Conservation (phyloP, 2,329 filamentous ascomycete genomes). For the Fusarium domesticum region DNA sequence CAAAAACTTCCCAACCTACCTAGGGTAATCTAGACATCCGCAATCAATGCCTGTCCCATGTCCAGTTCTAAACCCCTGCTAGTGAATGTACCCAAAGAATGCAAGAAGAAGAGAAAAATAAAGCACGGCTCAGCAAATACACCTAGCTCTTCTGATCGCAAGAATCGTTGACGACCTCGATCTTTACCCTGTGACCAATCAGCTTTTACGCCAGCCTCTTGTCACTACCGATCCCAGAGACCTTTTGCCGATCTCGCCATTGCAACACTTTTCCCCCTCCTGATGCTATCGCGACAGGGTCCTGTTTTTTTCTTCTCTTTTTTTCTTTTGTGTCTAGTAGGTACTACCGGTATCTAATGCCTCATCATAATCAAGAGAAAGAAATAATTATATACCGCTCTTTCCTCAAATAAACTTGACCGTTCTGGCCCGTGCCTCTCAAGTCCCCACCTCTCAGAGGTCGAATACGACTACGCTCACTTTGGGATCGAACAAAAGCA, state of each 20-base stretch:
- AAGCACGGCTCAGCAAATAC: slow-evolving; percentile 5
- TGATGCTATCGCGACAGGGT: not conserved
- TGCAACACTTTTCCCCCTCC: not conserved
- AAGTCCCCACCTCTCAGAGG: slow-evolving; percentile 1
- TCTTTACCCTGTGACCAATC: slow-evolving; percentile 10
- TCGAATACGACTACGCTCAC: slow-evolving; percentile 22
- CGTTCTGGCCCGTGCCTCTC: not conserved
- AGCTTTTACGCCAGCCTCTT: not conserved
- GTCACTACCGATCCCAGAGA: slow-evolving; percentile 11
- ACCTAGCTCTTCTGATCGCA: slow-evolving; percentile 1
- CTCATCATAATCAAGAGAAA: not conserved
- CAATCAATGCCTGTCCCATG: too few species aligned
- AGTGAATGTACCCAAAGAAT: too few species aligned
- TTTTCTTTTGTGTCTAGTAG: not conserved
- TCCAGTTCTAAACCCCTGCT: too few species aligned
- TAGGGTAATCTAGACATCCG: too few species aligned
- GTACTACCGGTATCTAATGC: not conserved
- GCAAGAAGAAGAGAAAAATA: not conserved
- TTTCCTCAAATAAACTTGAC: not conserved
- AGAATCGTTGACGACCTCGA: slow-evolving; percentile 24
- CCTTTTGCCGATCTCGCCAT: slow-evolving; percentile 7
- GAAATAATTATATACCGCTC: not conserved
- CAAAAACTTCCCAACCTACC: too few species aligned
- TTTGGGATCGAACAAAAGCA: slow-evolving; percentile 21
- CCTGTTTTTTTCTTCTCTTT: not conserved